Conservation (phyloP, 257 asterid species). For the Solanum virginianum region DNA sequence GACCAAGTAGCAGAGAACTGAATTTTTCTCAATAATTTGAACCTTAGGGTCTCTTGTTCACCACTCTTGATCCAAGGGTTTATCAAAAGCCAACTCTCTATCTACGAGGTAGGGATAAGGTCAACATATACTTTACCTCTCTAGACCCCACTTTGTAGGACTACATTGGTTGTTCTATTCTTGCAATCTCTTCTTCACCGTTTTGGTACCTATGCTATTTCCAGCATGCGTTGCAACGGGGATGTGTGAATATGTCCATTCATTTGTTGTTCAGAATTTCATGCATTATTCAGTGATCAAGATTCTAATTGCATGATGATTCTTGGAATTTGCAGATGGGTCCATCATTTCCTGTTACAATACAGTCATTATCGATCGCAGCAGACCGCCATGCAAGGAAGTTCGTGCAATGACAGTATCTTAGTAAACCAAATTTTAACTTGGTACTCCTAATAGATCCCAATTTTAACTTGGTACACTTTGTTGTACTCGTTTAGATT, state of each 20-base stretch:
- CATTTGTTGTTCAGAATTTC: not conserved
- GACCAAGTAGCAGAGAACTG: not conserved
- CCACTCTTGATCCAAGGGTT: not conserved
- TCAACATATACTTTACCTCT: not conserved
- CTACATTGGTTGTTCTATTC: not conserved
- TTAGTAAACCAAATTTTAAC: not conserved
- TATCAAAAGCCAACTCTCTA: not conserved
- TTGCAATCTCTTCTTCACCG: not conserved
- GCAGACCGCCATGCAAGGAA: constrained; percentile 59
- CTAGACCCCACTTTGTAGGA: not conserved
- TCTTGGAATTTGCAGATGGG: constrained; percentile 66
- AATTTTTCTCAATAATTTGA: not conserved
- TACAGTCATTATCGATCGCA: constrained; percentile 77
- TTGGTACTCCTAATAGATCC: not conserved
- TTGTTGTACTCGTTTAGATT: not conserved
- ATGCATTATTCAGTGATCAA: not conserved
- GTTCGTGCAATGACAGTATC: constrained; percentile 13
- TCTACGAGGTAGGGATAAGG: not conserved
- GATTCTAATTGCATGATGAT: not conserved
- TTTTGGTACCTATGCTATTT: not conserved
- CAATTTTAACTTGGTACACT: not conserved
- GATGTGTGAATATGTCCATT: not conserved
- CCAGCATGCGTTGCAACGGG: not conserved
- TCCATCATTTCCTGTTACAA: constrained; percentile 50
- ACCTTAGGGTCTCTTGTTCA: not conserved